Percentiles rank a stretch among this genome's conserved stretches.
Evolutionary conservation across 2,329 filamentous ascomycete genomes (phyloP).

Genomic region (Fusarium nematophilum): DNA sequence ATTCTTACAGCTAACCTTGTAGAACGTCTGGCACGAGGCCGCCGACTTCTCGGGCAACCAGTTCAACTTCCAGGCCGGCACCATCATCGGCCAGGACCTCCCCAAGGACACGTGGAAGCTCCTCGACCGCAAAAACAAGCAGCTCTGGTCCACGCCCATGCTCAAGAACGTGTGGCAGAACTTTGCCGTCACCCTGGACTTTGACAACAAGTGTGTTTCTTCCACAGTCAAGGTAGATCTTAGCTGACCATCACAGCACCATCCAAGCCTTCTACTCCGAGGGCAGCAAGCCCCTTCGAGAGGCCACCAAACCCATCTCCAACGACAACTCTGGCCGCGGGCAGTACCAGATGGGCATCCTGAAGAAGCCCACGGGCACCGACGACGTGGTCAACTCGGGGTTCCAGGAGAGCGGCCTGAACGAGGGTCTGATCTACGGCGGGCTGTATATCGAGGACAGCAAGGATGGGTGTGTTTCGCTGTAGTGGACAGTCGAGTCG

Average conservation of each 20-base stretch:
- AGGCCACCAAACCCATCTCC: slow-evolving; percentile 57
- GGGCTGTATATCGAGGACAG: slow-evolving; percentile 66
- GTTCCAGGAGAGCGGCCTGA: slow-evolving; percentile 59
- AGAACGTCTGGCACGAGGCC: slow-evolving; percentile 59
- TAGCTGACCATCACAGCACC: slow-evolving; percentile 55
- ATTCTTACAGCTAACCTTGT: slow-evolving; percentile 6
- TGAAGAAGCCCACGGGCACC: slow-evolving; percentile 68
- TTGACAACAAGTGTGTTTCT: slow-evolving; percentile 61
- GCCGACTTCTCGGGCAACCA: slow-evolving; percentile 62
- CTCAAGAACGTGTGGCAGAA: slow-evolving; percentile 67
- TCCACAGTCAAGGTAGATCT: background rate
- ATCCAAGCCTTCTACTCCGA: slow-evolving; percentile 68
- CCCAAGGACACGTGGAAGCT: slow-evolving; percentile 56
- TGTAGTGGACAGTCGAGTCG: background rate
- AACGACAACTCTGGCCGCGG: slow-evolving; percentile 68
- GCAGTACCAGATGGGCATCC: slow-evolving; percentile 70
- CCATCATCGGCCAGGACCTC: slow-evolving; percentile 56
- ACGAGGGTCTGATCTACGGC: slow-evolving; percentile 64
- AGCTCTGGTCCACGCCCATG: slow-evolving; percentile 64
- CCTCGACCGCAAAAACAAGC: slow-evolving; percentile 59
- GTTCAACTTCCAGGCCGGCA: slow-evolving; percentile 66
- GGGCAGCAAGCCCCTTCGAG: slow-evolving; percentile 56
- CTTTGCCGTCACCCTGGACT: slow-evolving; percentile 70
- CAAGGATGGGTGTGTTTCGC: slow-evolving; percentile 50
- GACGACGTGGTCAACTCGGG: slow-evolving; percentile 60